Evolutionary conservation across 371 early-diverging fungal genomes (phyloP).

Genomic region (Coemansia sp.): DNA sequence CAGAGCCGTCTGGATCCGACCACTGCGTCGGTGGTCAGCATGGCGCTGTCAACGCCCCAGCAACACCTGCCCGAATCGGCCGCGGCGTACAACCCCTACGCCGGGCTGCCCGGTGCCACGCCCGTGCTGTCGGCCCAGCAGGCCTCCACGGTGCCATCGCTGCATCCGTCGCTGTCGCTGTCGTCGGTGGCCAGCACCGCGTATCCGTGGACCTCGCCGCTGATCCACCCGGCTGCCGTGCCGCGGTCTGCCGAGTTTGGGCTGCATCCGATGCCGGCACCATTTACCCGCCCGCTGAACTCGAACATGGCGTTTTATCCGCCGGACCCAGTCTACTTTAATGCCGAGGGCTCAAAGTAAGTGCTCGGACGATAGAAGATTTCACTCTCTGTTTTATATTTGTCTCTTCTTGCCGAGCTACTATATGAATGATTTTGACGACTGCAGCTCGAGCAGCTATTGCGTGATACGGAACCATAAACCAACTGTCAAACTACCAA

Average conservation of each 20-base stretch:
- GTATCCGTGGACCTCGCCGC: conserved; percentile 5
- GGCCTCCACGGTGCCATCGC: background rate
- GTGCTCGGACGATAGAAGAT: background rate
- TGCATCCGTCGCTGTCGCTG: conserved; percentile 4
- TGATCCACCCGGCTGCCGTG: background rate
- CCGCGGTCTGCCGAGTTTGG: background rate
- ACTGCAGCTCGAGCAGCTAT: too few species aligned
- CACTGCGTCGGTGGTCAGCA: conserved; percentile 22
- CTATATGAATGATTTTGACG: too few species aligned
- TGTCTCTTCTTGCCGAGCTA: too few species aligned
- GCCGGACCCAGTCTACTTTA: background rate
- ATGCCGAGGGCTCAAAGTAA: background rate
- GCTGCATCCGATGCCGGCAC: background rate
- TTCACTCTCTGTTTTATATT: too few species aligned
- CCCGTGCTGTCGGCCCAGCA: background rate
- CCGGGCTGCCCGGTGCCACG: background rate
- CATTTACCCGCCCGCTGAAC: background rate
- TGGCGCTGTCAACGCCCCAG: conserved; percentile 21
- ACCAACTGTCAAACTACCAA: too few species aligned
- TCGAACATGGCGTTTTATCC: background rate
- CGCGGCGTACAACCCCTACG: background rate
- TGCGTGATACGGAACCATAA: too few species aligned
- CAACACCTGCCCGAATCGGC: background rate
- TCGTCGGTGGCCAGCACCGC: conserved; percentile 6
- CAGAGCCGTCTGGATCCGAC: conserved; percentile 12